Conservation (phyloP, 371 early-diverging fungal species). For the Mortierella sp. region DNA sequence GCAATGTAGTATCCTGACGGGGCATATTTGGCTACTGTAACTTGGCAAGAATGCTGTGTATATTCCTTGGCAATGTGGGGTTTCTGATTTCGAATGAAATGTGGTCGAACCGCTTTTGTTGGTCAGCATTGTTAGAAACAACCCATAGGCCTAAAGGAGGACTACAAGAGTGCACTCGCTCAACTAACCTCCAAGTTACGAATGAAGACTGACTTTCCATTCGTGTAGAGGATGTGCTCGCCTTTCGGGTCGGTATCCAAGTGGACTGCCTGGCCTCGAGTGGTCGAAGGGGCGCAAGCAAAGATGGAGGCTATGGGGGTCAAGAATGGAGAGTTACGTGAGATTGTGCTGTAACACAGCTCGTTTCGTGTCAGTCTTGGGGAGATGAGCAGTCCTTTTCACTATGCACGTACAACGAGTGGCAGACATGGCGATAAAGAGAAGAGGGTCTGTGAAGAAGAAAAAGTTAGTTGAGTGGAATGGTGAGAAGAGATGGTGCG, state of each 20-base stretch:
- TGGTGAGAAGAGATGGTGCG: background rate
- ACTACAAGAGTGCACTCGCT: background rate
- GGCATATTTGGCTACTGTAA: slow-evolving; percentile 91
- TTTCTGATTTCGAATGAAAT: slow-evolving; percentile 76
- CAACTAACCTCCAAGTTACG: slow-evolving; percentile 80
- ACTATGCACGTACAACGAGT: slow-evolving; percentile 33
- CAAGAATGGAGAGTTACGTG: too few species aligned
- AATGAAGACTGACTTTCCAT: slow-evolving; percentile 90
- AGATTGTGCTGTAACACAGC: too few species aligned
- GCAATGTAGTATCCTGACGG: slow-evolving; percentile 96
- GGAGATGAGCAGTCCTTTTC: too few species aligned
- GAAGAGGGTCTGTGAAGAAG: background rate
- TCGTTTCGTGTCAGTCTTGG: too few species aligned
- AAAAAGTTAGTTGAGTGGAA: background rate
- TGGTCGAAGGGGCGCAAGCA: slow-evolving; percentile 84
- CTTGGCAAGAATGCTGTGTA: slow-evolving; percentile 79
- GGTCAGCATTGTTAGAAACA: too few species aligned
- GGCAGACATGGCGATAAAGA: slow-evolving; percentile 31
- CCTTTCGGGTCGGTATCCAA: slow-evolving; percentile 90
- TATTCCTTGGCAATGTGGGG: slow-evolving; percentile 88
- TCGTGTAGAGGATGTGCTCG: slow-evolving; percentile 87
- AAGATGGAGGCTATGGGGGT: slow-evolving; percentile 66
- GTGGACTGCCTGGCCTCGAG: slow-evolving; percentile 85
- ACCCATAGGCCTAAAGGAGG: too few species aligned
- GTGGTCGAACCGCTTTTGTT: background rate